Percentiles rank a stretch among this genome's conserved stretches.
These are phyloP conservation scores for Nicotiana knightiana DNA, from an alignment of 257 asterid species.

Conservation along the genomic window DNA sequence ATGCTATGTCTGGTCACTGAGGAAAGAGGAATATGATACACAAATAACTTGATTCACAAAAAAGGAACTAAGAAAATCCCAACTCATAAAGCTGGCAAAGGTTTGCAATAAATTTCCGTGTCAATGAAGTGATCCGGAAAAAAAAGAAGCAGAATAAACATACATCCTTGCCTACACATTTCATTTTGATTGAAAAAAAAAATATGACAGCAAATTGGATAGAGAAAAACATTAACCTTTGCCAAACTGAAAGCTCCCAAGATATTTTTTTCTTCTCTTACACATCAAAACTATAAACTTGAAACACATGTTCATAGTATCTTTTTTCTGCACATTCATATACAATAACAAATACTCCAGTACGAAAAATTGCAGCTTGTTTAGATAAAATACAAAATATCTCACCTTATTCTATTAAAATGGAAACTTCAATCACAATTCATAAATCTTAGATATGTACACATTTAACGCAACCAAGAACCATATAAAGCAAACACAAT, in stretches of 20 bases:
- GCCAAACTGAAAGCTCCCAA: slow-evolving; percentile 2
- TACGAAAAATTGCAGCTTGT: neutral
- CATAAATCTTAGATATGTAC: neutral
- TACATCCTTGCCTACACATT: neutral
- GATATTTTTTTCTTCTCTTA: neutral
- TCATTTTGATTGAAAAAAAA: neutral
- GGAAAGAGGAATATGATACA: neutral
- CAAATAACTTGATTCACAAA: neutral
- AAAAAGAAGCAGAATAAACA: neutral
- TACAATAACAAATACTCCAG: neutral
- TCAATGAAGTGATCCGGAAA: neutral
- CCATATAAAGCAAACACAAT: neutral
- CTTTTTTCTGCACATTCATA: neutral
- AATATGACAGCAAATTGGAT: neutral
- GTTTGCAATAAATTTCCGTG: neutral
- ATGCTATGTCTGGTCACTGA: neutral
- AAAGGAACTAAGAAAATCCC: neutral
- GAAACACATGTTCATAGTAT: neutral
- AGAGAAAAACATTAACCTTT: neutral
- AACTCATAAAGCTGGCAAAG: neutral
- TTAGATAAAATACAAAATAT: neutral
- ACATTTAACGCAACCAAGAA: neutral
- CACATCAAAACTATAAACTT: neutral
- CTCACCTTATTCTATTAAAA: neutral
- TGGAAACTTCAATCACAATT: neutral